Percentiles rank a stretch among this genome's conserved stretches.
phyloP scores from a whole-genome alignment of 371 early-diverging fungal species.

The Furculomyces boomerangus region DNA sequence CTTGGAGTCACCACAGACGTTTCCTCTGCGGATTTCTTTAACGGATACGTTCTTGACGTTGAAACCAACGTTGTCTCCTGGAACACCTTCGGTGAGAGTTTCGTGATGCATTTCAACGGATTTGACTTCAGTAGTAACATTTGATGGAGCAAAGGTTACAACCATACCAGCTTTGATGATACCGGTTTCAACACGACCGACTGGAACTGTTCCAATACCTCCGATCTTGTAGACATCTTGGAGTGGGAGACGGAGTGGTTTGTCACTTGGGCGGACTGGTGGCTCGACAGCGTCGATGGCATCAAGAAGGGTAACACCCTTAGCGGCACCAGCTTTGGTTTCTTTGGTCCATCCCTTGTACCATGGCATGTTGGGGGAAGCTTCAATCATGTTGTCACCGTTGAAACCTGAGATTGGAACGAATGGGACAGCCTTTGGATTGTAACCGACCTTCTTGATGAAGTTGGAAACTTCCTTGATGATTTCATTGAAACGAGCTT shows the following conservation, averaged over 20 bases:
- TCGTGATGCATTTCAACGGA: constrained; percentile 99
- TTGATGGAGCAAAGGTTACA: constrained; percentile 75
- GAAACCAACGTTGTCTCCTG: constrained; percentile 98
- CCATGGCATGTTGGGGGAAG: constrained; percentile 86
- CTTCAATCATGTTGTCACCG: constrained; percentile 95
- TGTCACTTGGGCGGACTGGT: constrained; percentile 76
- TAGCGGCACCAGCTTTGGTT: constrained; percentile 51
- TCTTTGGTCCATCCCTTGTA: constrained; percentile 92
- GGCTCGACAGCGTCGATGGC: constrained; percentile 90
- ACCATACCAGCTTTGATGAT: constrained; percentile 85
- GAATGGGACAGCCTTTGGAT: constrained; percentile 79
- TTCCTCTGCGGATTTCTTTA: constrained; percentile 93
- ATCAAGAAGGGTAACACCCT: constrained; percentile 82
- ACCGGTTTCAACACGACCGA: constrained; percentile 96
- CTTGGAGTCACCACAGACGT: constrained; percentile 92
- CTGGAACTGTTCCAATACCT: constrained; percentile 91
- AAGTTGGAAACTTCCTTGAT: constrained; percentile 81
- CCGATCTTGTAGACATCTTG: constrained; percentile 97
- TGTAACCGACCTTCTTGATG: constrained; percentile 90
- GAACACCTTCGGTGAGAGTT: constrained; percentile 71
- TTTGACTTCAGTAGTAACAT: constrained; percentile 87
- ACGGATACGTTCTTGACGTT: constrained; percentile 94
- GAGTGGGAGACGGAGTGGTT: constrained; percentile 93
- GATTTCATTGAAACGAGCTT: constrained; percentile 87
- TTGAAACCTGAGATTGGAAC: constrained; percentile 96